These are phyloP conservation scores for Melanogaster broomeanus DNA, from an alignment of 768 basidiomycete genomes.

Conservation along the genomic window DNA sequence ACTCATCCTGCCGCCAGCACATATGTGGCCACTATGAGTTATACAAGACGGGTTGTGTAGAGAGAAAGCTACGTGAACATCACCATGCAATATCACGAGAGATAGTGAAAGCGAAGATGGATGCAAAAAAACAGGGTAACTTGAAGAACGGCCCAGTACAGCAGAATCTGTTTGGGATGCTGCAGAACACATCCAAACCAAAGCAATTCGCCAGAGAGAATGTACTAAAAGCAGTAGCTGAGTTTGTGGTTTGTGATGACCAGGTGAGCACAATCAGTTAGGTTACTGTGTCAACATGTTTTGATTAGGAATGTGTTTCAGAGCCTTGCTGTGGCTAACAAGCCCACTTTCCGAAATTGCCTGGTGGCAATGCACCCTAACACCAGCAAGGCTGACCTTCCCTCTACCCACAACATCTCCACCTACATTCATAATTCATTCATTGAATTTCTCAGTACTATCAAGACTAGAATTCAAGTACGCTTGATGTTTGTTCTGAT, in stretches of 20 bases:
- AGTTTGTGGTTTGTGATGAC: slow-evolving; percentile 16
- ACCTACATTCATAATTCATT: slow-evolving; percentile 19
- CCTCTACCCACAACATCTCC: slow-evolving; percentile 10
- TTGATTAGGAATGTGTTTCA: too few relatives aligned
- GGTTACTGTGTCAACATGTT: too few relatives aligned
- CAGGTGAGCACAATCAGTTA: slow-evolving; percentile 7
- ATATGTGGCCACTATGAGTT: neutral
- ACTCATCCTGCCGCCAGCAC: neutral
- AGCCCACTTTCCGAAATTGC: too few relatives aligned
- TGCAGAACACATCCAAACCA: neutral
- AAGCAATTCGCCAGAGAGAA: slow-evolving; percentile 10
- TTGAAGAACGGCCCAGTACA: neutral
- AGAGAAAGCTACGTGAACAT: neutral
- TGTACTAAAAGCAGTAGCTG: slow-evolving; percentile 8
- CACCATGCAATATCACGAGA: neutral
- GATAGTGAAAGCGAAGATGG: neutral
- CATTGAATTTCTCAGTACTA: slow-evolving; percentile 3
- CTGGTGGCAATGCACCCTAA: too few relatives aligned
- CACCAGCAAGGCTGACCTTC: too few relatives aligned
- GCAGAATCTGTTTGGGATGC: neutral
- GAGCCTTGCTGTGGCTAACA: too few relatives aligned
- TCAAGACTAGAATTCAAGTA: slow-evolving; percentile 2
- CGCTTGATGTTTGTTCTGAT: neutral
- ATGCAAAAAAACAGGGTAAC: neutral
- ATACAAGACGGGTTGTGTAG: neutral